Conservation (phyloP, 257 asterid species). For the Fraxinus quadrangulata region DNA sequence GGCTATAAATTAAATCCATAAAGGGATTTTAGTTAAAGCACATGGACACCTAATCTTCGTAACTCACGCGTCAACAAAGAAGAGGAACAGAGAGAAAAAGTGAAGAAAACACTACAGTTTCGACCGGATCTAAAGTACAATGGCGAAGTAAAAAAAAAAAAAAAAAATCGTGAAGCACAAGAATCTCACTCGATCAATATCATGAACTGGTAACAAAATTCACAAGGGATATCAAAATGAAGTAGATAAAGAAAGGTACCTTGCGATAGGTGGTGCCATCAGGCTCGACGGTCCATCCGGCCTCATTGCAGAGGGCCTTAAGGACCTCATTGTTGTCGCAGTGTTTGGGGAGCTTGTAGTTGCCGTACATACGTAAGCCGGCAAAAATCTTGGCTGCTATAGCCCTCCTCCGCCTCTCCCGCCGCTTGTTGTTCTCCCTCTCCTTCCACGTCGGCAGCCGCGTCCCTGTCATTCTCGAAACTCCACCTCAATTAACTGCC, state of each 20-base stretch:
- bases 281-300: conserved; percentile 73
- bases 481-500: not conserved
- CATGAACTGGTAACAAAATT: not conserved
- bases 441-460: conserved; percentile 78
- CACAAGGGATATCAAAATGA: not conserved
- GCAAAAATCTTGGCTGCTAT: conserved; percentile 68
- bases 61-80: conserved; percentile 16
- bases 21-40: conserved; percentile 12
- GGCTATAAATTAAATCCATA: not conserved
- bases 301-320: conserved; percentile 72
- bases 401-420: conserved; percentile 76
- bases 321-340: conserved; percentile 80
- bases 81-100: not conserved
- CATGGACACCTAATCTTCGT: conserved; percentile 16
- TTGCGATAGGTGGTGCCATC: conserved; percentile 79
- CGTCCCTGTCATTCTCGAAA: conserved; percentile 37
- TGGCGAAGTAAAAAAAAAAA: not conserved
- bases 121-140: not conserved
- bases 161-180: not conserved
- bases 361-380: conserved; percentile 70
- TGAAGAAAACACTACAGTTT: not conserved
- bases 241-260: conserved; percentile 28
- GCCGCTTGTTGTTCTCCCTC: conserved; percentile 75
- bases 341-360: conserved; percentile 66
- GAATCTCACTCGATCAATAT: not conserved